phyloP scores from a whole-genome alignment of 2,329 filamentous ascomycete species.

The Sarocladium kiliense region DNA sequence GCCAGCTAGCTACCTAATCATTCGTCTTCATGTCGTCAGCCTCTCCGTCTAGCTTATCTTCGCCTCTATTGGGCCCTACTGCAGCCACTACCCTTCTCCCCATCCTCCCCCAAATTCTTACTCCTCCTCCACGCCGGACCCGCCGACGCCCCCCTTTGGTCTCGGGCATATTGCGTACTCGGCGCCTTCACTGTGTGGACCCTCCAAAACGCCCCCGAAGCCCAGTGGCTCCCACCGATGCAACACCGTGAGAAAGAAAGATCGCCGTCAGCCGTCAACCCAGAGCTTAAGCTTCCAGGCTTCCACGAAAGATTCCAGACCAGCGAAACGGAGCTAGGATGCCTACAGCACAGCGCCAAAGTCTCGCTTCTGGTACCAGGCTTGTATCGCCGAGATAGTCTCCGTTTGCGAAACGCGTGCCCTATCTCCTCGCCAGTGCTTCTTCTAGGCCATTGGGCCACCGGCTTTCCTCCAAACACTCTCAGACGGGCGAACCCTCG shows the following conservation, averaged over 20 bases:
- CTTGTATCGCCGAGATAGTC: neutral
- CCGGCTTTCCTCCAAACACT: neutral
- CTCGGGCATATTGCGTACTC: slow-evolving; percentile 7
- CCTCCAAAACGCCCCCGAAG: neutral
- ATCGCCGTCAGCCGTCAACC: neutral
- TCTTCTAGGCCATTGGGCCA: neutral
- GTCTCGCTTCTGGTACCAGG: neutral
- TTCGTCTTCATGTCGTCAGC: neutral
- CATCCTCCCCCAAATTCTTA: neutral
- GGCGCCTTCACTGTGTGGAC: neutral
- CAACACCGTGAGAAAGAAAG: neutral
- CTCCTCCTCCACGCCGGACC: neutral
- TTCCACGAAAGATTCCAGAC: slow-evolving; percentile 4
- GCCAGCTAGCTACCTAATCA: no score
- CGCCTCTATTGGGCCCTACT: no score
- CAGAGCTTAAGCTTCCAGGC: neutral
- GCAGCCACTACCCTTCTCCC: neutral
- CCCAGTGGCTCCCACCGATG: neutral
- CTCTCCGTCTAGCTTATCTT: neutral
- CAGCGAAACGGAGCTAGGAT: neutral
- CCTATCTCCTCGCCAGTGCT: neutral
- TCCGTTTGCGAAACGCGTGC: neutral
- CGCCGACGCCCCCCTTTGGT: slow-evolving; percentile 8
- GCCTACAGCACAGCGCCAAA: neutral
- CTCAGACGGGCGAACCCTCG: slow-evolving; percentile 2